phyloP scores from a whole-genome alignment of 2,329 filamentous ascomycete species.

The Botrytis galanthina region DNA sequence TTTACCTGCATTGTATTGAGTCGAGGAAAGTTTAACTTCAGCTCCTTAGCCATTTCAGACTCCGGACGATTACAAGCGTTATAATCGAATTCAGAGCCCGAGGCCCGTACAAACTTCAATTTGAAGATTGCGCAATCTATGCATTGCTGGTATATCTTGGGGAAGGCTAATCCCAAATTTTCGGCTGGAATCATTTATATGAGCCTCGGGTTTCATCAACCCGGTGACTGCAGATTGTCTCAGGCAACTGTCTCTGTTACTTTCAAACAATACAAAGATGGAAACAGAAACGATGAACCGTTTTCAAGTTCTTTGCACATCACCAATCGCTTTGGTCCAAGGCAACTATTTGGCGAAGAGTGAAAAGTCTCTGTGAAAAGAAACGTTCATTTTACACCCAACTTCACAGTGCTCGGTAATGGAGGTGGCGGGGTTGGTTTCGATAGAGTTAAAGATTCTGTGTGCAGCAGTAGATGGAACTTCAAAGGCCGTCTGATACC shows the following conservation, averaged over 20 bases:
- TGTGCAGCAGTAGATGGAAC: neutral
- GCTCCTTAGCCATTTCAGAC: no score
- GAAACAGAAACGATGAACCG: neutral
- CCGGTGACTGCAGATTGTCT: neutral
- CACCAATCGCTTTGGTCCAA: neutral
- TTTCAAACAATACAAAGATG: neutral
- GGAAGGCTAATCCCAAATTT: no score
- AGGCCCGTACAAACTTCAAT: no score
- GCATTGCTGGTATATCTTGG: no score
- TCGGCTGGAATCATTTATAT: neutral
- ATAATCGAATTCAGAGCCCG: no score
- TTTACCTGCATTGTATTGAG: no score
- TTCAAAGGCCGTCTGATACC: neutral
- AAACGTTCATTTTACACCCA: neutral
- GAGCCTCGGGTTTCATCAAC: neutral
- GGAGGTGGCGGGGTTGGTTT: neutral
- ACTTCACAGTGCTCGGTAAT: neutral
- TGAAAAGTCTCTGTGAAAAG: neutral
- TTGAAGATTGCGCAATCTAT: no score
- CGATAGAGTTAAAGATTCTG: neutral
- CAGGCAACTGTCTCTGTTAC: neutral
- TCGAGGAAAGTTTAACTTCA: no score
- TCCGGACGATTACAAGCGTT: no score
- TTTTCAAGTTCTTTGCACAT: neutral
- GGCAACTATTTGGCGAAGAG: neutral